phyloP scores from a whole-genome alignment of 768 basidiomycete species.

The Sarcomyxa edulis region DNA sequence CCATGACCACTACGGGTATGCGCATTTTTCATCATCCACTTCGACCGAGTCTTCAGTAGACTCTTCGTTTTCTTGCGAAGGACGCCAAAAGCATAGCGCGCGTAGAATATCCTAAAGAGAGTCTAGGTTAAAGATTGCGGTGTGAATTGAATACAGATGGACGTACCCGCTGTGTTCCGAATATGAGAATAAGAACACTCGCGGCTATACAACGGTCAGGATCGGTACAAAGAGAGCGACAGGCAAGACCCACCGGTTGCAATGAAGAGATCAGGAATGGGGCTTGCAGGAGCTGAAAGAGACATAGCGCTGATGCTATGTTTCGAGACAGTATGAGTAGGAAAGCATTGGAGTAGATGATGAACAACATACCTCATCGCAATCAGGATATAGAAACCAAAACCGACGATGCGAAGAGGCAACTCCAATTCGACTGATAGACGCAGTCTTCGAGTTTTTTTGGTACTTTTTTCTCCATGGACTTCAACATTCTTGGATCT shows the following conservation, averaged over 20 bases:
- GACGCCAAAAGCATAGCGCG: slow-evolving; percentile 29
- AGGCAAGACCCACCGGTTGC: slow-evolving; percentile 30
- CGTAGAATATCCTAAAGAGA: slow-evolving; percentile 26
- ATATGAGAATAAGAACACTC: slow-evolving; percentile 37
- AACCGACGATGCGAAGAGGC: slow-evolving; percentile 38
- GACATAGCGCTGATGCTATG: slow-evolving; percentile 40
- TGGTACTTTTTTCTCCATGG: no score
- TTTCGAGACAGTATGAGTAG: neutral
- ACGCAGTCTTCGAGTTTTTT: no score
- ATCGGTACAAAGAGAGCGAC: neutral
- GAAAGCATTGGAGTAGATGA: neutral
- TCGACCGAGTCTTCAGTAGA: neutral
- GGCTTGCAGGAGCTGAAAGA: slow-evolving; percentile 35
- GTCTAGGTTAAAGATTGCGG: slow-evolving; percentile 6
- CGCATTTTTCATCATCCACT: no score
- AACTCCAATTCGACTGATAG: slow-evolving; percentile 35
- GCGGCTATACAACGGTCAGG: slow-evolving; percentile 25
- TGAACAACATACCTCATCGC: slow-evolving; percentile 31
- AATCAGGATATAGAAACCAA: slow-evolving; percentile 35
- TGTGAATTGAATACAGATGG: neutral
- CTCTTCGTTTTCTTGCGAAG: neutral
- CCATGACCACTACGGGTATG: no score
- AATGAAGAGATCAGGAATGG: slow-evolving; percentile 42
- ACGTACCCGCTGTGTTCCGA: slow-evolving; percentile 38
- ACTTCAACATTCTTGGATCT: slow-evolving; percentile 17